These are phyloP conservation scores for Komagataella ulmi DNA, from an alignment of 805 yeast species.

Conservation along the genomic window DNA sequence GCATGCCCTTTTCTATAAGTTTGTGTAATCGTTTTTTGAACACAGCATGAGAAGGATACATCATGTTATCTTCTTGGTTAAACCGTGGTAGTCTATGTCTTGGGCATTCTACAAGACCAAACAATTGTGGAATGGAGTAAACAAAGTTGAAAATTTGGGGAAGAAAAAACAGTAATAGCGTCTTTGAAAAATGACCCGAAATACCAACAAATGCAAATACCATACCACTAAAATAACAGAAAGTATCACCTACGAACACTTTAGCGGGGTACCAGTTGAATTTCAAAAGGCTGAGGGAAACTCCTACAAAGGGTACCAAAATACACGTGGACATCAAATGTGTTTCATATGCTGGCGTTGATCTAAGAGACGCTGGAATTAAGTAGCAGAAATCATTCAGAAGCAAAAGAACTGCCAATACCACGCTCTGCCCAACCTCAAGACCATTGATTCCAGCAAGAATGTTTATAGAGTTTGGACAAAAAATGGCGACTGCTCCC, in stretches of 20 bases:
- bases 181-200: conserved; percentile 91
- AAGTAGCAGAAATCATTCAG: conserved; percentile 69
- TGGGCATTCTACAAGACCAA: conserved; percentile 84
- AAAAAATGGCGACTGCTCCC: conserved; percentile 84
- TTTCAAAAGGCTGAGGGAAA: conserved; percentile 59
- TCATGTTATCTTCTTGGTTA: conserved; percentile 48
- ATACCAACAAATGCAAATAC: conserved; percentile 96
- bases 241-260: conserved; percentile 96
- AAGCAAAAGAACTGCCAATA: conserved; percentile 57
- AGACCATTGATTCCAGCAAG: conserved; percentile 94
- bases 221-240: conserved; percentile 97
- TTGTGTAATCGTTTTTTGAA: conserved; percentile 16
- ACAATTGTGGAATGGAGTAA: conserved; percentile 86
- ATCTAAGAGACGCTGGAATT: conserved; percentile 20
- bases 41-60: conserved; percentile 59
- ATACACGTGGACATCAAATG: conserved; percentile 74
- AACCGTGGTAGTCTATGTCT: conserved; percentile 85
- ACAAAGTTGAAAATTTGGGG: conserved; percentile 89
- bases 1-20: conserved; percentile 23
- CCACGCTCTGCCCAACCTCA: conserved; percentile 90
- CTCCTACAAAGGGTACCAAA: conserved; percentile 79
- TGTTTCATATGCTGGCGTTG: conserved; percentile 52
- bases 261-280: conserved; percentile 85
- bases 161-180: conserved; percentile 69
- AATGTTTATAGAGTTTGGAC: conserved; percentile 93